Evolutionary conservation across 192 early-diverging fungal species (phyloP).

Genomic region (Coemansia sp.): DNA sequence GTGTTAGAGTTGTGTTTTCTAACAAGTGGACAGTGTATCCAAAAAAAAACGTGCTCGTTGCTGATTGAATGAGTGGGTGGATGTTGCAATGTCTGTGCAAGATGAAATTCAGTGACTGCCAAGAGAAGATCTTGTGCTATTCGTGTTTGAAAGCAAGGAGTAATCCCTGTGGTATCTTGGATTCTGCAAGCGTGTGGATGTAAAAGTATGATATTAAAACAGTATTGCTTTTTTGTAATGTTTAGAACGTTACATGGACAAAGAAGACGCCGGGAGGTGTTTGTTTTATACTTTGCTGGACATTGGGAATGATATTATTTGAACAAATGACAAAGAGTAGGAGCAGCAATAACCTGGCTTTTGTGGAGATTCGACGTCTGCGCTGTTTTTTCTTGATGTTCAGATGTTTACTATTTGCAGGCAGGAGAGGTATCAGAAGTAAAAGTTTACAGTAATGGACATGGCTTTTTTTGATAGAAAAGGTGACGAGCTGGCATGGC

Average conservation of each 20-base stretch:
- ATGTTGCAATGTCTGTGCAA: not conserved
- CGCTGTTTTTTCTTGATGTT: not conserved
- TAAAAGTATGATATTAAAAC: not conserved
- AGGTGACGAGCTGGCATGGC: not conserved
- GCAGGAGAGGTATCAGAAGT: not conserved
- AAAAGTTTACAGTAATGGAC: not conserved
- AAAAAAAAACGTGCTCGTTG: no score
- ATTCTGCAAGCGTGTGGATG: not conserved
- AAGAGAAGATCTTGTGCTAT: not conserved
- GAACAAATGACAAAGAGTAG: not conserved
- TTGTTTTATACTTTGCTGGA: not conserved
- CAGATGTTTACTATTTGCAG: not conserved
- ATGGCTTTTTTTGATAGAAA: conserved; percentile 4
- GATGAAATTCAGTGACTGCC: not conserved
- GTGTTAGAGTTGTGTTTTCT: no score
- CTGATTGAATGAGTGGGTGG: no score
- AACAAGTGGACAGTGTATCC: no score
- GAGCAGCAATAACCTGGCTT: not conserved
- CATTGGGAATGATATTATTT: not conserved
- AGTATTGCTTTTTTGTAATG: not conserved
- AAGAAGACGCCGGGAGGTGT: not conserved
- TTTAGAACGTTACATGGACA: not conserved
- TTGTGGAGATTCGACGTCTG: not conserved
- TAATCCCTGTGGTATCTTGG: not conserved
- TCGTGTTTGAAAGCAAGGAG: not conserved